Evolutionary conservation across 2,329 filamentous ascomycete species (phyloP).

Genomic region (Shiraia sp.): DNA sequence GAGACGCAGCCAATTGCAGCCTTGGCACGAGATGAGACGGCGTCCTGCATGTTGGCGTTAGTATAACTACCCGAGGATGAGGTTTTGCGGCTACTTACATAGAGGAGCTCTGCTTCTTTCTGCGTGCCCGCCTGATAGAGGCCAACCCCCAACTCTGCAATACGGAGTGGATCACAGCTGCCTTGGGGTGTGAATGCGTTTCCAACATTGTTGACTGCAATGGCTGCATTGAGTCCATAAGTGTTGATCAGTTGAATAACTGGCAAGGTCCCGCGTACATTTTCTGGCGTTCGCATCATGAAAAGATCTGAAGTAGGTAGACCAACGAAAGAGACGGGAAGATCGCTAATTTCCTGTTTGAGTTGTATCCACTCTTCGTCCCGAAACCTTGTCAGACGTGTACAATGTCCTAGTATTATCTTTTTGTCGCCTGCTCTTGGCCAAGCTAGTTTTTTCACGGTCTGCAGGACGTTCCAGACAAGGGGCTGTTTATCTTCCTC

Average conservation of each 20-base stretch:
- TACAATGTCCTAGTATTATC: conserved; percentile 67
- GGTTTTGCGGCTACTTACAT: conserved; percentile 46
- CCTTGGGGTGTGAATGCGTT: conserved; percentile 76
- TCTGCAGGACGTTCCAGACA: conserved; percentile 58
- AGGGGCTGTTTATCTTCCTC: conserved; percentile 55
- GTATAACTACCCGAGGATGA: conserved; percentile 5
- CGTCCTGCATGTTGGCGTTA: conserved; percentile 45
- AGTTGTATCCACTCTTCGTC: conserved; percentile 56
- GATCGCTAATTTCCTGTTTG: conserved; percentile 51
- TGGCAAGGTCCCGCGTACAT: conserved; percentile 63
- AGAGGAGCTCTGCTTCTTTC: conserved; percentile 62
- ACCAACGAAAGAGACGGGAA: conserved; percentile 69
- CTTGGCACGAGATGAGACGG: conserved; percentile 53
- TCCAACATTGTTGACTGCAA: conserved; percentile 73
- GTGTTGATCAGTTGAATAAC: conserved; percentile 63
- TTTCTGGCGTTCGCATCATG: conserved; percentile 64
- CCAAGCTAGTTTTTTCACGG: conserved; percentile 59
- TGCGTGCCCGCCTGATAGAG: conserved; percentile 69
- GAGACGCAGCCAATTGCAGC: conserved; percentile 45
- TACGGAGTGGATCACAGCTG: conserved; percentile 65
- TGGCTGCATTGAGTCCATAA: conserved; percentile 61
- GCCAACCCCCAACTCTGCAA: conserved; percentile 57
- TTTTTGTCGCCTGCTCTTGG: conserved; percentile 29
- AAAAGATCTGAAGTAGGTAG: conserved; percentile 72
- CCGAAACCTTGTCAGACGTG: conserved; percentile 63